A percentile compares a stretch with the other conserved stretches of the same genome.
Conservation (phyloP, 2,329 filamentous ascomycete species). For the Leptodontidium sp. region DNA sequence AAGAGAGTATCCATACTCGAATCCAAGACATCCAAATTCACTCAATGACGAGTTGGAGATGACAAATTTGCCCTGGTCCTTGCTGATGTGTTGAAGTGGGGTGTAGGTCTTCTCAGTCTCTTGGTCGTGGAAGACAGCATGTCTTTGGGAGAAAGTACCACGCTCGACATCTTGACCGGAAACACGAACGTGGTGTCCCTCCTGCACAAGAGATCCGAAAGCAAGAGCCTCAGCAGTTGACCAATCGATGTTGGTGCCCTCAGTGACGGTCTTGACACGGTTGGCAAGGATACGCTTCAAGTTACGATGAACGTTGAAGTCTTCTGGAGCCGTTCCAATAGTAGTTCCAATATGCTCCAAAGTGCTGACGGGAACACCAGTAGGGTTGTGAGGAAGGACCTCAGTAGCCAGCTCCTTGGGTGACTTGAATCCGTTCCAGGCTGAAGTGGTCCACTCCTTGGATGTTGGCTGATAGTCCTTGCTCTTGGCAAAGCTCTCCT, state of each 20-base stretch:
- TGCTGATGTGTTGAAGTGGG: slow-evolving; percentile 85
- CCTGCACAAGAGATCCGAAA: slow-evolving; percentile 87
- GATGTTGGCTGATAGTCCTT: slow-evolving; percentile 97
- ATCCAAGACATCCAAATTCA: slow-evolving; percentile 80
- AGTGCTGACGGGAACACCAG: slow-evolving; percentile 75
- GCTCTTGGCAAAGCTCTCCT: slow-evolving; percentile 95
- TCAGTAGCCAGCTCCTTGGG: slow-evolving; percentile 97
- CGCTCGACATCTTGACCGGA: slow-evolving; percentile 99
- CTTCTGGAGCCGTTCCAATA: slow-evolving; percentile 81
- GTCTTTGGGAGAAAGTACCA: slow-evolving; percentile 98
- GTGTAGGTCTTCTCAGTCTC: slow-evolving; percentile 93
- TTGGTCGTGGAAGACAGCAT: slow-evolving; percentile 97
- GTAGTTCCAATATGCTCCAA: slow-evolving; percentile 83
- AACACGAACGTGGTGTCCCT: slow-evolving; percentile 96
- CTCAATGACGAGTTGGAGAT: slow-evolving; percentile 93
- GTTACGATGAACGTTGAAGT: slow-evolving; percentile 91
- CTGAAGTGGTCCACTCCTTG: slow-evolving; percentile 98
- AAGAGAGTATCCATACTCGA: slow-evolving; percentile 98
- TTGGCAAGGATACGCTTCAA: slow-evolving; percentile 93
- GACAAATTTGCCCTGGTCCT: slow-evolving; percentile 94
- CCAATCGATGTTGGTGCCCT: slow-evolving; percentile 97
- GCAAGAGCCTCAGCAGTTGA: slow-evolving; percentile 95
- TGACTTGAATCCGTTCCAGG: slow-evolving; percentile 99
- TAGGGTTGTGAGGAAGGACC: slow-evolving; percentile 89
- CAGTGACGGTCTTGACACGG: slow-evolving; percentile 89